Percentiles rank a stretch among this genome's conserved stretches.
Conservation (phyloP, 768 basidiomycete genomes). For the Mycena floridula region DNA sequence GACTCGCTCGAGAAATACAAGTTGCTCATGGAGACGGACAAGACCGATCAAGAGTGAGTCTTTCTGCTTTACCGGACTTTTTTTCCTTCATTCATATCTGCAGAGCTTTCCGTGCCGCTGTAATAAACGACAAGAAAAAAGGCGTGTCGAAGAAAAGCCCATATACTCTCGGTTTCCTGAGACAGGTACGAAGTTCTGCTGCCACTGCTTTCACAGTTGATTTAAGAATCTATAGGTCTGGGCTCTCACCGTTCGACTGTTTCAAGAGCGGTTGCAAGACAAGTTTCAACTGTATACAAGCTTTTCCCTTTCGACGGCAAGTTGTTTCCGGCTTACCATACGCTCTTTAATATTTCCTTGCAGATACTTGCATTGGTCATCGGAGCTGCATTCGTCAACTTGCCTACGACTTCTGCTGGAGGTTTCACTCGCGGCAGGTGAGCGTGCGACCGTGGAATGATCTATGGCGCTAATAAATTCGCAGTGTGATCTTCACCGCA, state of each 20-base stretch:
- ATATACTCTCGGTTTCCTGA: constrained; percentile 74
- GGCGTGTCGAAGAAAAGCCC: constrained; percentile 75
- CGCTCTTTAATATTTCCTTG: constrained; percentile 1
- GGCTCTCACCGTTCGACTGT: constrained; percentile 66
- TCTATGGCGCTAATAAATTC: not conserved
- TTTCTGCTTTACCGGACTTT: no score
- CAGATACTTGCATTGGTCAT: constrained; percentile 57
- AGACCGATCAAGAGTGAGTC: constrained; percentile 63
- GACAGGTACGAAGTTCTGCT: constrained; percentile 54
- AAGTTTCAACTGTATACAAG: constrained; percentile 72
- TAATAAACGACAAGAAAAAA: not conserved
- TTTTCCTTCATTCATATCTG: no score
- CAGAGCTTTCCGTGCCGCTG: constrained; percentile 1
- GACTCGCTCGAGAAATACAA: constrained; percentile 52
- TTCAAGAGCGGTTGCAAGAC: constrained; percentile 70
- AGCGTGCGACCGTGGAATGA: not conserved
- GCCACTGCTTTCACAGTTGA: no score
- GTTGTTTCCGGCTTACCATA: constrained; percentile 12
- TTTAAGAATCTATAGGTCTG: no score
- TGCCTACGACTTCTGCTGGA: constrained; percentile 68
- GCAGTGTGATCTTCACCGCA: constrained; percentile 63
- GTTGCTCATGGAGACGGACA: constrained; percentile 48
- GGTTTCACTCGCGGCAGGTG: constrained; percentile 81
- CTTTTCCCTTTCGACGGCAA: constrained; percentile 52
- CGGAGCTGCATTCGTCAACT: constrained; percentile 69